These are phyloP conservation scores for Daldinia decipiens DNA, from an alignment of 495 filamentous ascomycete species.

Conservation along the genomic window DNA sequence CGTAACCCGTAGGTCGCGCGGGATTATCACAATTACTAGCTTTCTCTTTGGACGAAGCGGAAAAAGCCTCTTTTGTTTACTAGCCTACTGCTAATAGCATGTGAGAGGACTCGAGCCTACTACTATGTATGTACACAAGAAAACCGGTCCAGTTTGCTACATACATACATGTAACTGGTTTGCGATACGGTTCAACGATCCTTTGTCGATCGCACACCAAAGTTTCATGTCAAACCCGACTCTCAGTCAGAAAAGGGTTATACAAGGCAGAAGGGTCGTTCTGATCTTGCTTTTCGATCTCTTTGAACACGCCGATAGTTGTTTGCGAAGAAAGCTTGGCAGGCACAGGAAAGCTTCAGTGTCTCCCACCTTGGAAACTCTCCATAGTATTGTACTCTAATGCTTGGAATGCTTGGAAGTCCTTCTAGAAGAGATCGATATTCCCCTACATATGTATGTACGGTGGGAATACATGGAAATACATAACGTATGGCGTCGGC, in stretches of 20 bases:
- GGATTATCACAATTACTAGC: conserved; percentile 34
- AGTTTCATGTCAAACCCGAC: conserved; percentile 12
- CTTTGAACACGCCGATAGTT: conserved; percentile 14
- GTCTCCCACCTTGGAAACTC: conserved; percentile 1
- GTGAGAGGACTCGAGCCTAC: too few relatives aligned
- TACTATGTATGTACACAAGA: too few relatives aligned
- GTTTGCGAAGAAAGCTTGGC: conserved; percentile 34
- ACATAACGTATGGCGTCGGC: not conserved
- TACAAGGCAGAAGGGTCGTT: not conserved
- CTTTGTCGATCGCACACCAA: not conserved
- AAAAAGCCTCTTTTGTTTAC: not conserved
- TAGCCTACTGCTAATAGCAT: not conserved
- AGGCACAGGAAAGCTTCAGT: conserved; percentile 23
- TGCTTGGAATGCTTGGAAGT: conserved; percentile 1
- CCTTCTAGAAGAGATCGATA: conserved; percentile 15
- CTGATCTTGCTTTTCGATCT: conserved; percentile 38
- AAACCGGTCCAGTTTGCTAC: not conserved
- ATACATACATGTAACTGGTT: not conserved
- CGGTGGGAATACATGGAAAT: not conserved
- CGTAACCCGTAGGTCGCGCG: conserved; percentile 22
- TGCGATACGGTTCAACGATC: conserved; percentile 1
- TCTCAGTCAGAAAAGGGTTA: conserved; percentile 20
- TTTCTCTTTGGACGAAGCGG: conserved; percentile 3
- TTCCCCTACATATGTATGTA: not conserved
- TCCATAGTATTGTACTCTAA: not conserved